Evolutionary conservation across 23 red algal species (phyloP), one percentile per base, ranked within the genome.

Genomic region (Rhodosorus marinus): DNA sequence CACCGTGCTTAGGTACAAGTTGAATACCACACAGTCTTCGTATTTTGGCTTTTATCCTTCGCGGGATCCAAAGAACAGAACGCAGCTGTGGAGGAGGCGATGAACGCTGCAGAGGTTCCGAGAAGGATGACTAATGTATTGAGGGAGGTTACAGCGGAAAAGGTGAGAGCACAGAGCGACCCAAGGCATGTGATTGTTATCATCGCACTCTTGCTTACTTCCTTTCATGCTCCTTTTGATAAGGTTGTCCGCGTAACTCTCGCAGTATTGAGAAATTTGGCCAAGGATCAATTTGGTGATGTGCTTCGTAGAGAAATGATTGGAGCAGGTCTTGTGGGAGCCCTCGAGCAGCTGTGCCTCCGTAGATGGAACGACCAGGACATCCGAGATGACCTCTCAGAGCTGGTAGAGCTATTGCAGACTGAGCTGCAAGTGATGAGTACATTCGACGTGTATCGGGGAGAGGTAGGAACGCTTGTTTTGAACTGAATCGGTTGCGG

Each of bases 41-140:
- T 60, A 30, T 52, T 93, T 26, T 93, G 86, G 86, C 35, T 93
- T 20, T 47, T 93, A 52, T 81, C 86, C 0, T 93, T 82, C 57
- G 54, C 74, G 1, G 49, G 51, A 19, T 34, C 17, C 8, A 21
- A 49, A 21, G 59, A 77, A 8, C 32, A 36, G 54, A 1, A 33
- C 35, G 26, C 57, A 35, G 33, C 2, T 35, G 35, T 70, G 23
- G 69, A 46, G 1, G 14, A 59, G 30, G 68, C 70, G 47, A 51
- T 81, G n/a, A 77, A 93, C 31, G 66, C 56, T n/a, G 75, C 71
- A 31, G 52, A 47, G 29, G 67, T 93, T 0, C 78, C 74, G 0
- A 60, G 68, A 20, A 75, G 69, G 2, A 33, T 93, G 41, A 62
- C 59, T 9, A 28, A 45, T 31, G 31, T 82, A 22, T 51, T 93